phyloP scores from a whole-genome alignment of 2,329 filamentous ascomycete genomes.

The Paecilomyces sp. region DNA sequence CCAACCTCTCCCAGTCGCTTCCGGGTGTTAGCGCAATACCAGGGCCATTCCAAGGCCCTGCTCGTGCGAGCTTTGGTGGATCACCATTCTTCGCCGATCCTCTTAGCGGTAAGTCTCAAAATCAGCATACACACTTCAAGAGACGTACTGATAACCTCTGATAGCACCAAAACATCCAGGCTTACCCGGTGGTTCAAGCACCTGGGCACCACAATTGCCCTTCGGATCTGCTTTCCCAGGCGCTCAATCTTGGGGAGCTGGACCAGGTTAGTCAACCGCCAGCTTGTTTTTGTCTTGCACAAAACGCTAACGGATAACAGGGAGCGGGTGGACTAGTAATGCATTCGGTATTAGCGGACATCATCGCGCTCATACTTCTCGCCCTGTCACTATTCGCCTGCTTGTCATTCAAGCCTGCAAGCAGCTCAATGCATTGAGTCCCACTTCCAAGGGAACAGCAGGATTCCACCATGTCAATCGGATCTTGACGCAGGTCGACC shows the following conservation, averaged over 20 bases:
- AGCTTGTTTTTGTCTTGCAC: background rate
- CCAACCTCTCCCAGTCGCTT: conserved; percentile 35
- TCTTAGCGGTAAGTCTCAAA: conserved; percentile 28
- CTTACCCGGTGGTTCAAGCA: conserved; percentile 24
- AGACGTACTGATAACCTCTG: conserved; percentile 4
- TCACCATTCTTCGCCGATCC: conserved; percentile 37
- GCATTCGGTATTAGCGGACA: conserved; percentile 44
- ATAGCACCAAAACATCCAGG: conserved; percentile 25
- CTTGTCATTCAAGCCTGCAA: conserved; percentile 75
- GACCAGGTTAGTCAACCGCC: conserved; percentile 22
- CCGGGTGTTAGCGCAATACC: conserved; percentile 47
- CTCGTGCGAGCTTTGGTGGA: conserved; percentile 35
- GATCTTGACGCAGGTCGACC: conserved; percentile 58
- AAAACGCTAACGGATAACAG: conserved; percentile 18
- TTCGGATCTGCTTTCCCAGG: conserved; percentile 33
- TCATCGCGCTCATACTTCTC: conserved; percentile 50
- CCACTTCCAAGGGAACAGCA: conserved; percentile 37
- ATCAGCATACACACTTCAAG: conserved; percentile 1
- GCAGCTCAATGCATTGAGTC: conserved; percentile 41
- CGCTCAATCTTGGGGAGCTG: conserved; percentile 30
- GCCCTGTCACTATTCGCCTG: conserved; percentile 62
- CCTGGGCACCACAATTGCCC: conserved; percentile 29
- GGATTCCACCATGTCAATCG: conserved; percentile 64
- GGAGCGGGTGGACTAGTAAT: conserved; percentile 40
- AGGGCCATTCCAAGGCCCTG: conserved; percentile 36